Conservation (phyloP, 441 rosid species). For the Arabidopsis lyrata region DNA sequence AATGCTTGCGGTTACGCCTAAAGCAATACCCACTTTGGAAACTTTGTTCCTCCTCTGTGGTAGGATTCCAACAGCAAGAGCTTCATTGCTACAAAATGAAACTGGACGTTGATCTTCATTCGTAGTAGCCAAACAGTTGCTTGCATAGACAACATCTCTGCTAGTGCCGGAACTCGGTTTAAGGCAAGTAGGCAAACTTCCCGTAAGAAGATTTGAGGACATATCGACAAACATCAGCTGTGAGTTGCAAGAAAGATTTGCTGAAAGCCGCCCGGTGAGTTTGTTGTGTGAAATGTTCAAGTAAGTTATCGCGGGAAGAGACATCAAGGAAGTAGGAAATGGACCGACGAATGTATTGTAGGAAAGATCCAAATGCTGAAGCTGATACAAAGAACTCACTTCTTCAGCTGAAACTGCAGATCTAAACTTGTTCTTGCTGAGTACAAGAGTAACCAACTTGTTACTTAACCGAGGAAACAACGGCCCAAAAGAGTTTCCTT, state of each 20-base stretch:
- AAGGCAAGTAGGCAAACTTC: slow-evolving; percentile 77
- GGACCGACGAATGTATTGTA: slow-evolving; percentile 85
- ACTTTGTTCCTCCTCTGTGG: slow-evolving; percentile 53
- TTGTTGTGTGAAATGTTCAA: slow-evolving; percentile 77
- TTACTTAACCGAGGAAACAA: slow-evolving; percentile 73
- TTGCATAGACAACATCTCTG: slow-evolving; percentile 55
- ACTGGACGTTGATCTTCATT: slow-evolving; percentile 68
- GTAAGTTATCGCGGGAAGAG: slow-evolving; percentile 73
- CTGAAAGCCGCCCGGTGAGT: slow-evolving; percentile 81
- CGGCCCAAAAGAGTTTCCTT: slow-evolving; percentile 82
- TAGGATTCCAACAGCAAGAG: slow-evolving; percentile 89
- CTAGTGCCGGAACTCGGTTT: slow-evolving; percentile 51
- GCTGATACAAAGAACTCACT: slow-evolving; percentile 72
- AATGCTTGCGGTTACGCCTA: slow-evolving; percentile 66
- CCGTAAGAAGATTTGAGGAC: slow-evolving; percentile 86
- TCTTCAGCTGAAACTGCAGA: slow-evolving; percentile 69
- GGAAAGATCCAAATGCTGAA: slow-evolving; percentile 80
- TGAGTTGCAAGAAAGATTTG: slow-evolving; percentile 76
- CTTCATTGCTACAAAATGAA: slow-evolving; percentile 81
- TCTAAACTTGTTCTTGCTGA: slow-evolving; percentile 87
- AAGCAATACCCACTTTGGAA: slow-evolving; percentile 53
- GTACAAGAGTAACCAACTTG: slow-evolving; percentile 71
- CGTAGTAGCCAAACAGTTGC: slow-evolving; percentile 69
- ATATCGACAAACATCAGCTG: slow-evolving; percentile 69
- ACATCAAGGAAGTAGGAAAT: slow-evolving; percentile 61